Conservation (phyloP, 2,329 filamentous ascomycete genomes). For the Orbilia quercus region DNA sequence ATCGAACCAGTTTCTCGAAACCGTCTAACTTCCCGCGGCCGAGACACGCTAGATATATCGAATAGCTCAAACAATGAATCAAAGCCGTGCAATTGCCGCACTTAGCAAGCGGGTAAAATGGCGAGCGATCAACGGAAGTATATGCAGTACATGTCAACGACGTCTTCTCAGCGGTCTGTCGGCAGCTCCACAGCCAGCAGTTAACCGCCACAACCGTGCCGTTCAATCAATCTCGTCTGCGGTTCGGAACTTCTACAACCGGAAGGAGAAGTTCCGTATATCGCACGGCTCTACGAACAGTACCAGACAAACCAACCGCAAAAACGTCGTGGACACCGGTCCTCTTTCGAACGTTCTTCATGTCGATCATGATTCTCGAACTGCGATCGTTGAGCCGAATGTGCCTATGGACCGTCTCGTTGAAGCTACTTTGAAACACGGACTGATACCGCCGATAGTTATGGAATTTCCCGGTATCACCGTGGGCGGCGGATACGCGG, state of each 20-base stretch:
- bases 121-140: neutral
- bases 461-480: conserved; percentile 80
- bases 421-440: conserved; percentile 68
- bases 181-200: conserved; percentile 16
- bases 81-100: conserved; percentile 5
- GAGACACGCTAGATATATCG: too few relatives aligned
- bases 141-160: conserved; percentile 31
- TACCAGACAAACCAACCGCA: conserved; percentile 65
- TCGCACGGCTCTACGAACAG: conserved; percentile 71
- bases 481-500: conserved; percentile 74
- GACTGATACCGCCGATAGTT: conserved; percentile 73
- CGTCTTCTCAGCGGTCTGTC: conserved; percentile 24
- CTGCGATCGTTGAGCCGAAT: conserved; percentile 73
- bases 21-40: neutral
- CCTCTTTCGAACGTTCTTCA: conserved; percentile 66
- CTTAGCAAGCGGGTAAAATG: conserved; percentile 3
- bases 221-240: conserved; percentile 37
- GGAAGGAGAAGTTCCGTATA: conserved; percentile 65
- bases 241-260: conserved; percentile 45
- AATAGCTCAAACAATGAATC: conserved; percentile 15
- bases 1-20: neutral
- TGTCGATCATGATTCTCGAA: conserved; percentile 64
- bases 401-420: conserved; percentile 75
- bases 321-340: conserved; percentile 66
- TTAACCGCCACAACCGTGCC: conserved; percentile 33